Base-by-base conservation (phyloP, 176 grass and related monocot genomes). In the Panicum miliaceum region DNA sequence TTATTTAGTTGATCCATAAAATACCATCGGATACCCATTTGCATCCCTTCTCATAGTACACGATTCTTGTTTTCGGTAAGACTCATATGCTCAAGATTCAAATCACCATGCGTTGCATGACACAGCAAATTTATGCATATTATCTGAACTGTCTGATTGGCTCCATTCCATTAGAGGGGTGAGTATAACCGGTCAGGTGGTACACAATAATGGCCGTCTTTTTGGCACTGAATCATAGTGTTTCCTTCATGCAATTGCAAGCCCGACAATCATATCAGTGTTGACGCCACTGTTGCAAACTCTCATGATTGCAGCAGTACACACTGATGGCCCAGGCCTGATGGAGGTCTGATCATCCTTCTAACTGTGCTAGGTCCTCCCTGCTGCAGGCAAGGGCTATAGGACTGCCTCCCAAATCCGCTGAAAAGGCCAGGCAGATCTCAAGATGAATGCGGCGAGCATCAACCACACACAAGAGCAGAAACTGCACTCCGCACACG, bases 191-290 rank as follows among this genome's bases (percentile, higher is more conserved):
- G 32, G 53, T 12, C 19, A 34, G 13, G 46, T 47, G 12, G 46
- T 12, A 47, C 12, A 47, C 46, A 47, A 47, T 47, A 47, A 47
- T 47, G 48, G 0, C 0, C 22, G 10, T 26, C 78, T 12, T 67
- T 81, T 68, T 26, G 22, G 34, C 8, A 18, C 14, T 69, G 47
- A 81, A 81, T 81, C 64, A 81, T 42, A 19, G 48, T 69, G 64
- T 56, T 57, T 27, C 48, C 47, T 69, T 54, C n/a, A 68, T 68
- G 65, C 78, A 68, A 68, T 56, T 68, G 65, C 78, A 68, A 54
- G 68, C 47, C 64, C 22, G 64, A 11, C 78, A 81, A 56, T 11
- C 78, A 81, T 81, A 81, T 81, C 67, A 35, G 52, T 71, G 19
- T 8, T 8, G 41, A 78, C 47, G 75, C 14, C 22, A 63, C 13